A percentile compares a stretch with the other conserved stretches of the same genome.
phyloP scores from a whole-genome alignment of 2,329 filamentous ascomycete species.

The Calycina herbarum region DNA sequence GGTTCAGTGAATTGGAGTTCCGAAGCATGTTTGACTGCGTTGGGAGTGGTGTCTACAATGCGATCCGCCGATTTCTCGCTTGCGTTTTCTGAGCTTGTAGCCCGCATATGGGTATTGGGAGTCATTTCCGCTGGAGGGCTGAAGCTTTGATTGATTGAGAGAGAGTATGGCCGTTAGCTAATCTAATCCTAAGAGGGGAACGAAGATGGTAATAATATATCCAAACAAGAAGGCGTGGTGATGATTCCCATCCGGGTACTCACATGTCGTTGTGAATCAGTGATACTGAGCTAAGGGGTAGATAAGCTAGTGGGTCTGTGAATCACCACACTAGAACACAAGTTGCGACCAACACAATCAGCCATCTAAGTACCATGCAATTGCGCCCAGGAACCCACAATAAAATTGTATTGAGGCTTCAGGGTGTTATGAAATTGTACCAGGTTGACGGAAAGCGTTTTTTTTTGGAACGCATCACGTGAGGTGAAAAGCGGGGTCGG shows the following conservation, averaged over 20 bases:
- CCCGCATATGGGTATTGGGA: neutral
- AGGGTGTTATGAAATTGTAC: neutral
- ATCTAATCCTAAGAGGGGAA: neutral
- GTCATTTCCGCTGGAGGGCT: neutral
- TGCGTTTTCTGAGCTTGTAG: neutral
- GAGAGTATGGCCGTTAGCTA: neutral
- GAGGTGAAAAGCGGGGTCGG: neutral
- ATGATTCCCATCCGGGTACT: neutral
- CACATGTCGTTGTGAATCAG: conserved; percentile 1
- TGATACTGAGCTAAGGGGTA: neutral
- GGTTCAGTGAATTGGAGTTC: neutral
- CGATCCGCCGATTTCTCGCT: neutral
- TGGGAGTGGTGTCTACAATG: neutral
- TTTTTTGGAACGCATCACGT: neutral
- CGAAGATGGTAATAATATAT: neutral
- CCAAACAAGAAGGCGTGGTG: neutral
- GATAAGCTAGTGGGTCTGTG: neutral
- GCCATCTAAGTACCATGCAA: neutral
- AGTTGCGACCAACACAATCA: neutral
- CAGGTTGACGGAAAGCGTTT: neutral
- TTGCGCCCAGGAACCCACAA: no score
- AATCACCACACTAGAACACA: neutral
- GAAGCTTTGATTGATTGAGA: neutral
- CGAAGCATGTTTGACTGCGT: neutral
- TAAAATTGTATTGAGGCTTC: neutral